Evolutionary conservation across 495 filamentous ascomycete genomes (phyloP).

Genomic region (Lophiotrema nucula): DNA sequence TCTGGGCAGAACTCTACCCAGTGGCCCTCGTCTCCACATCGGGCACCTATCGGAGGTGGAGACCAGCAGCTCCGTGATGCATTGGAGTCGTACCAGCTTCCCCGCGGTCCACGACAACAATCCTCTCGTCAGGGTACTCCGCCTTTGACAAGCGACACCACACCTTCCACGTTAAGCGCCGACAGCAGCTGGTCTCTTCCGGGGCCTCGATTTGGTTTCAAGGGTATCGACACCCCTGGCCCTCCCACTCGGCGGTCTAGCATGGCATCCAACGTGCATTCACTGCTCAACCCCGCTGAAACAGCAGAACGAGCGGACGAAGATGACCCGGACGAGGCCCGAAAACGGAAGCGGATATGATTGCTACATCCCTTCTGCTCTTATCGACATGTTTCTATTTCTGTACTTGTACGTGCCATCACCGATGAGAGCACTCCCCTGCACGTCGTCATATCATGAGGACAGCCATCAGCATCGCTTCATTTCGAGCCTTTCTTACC

Average conservation of each 20-base stretch:
- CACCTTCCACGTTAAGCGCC: slow-evolving; percentile 45
- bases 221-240: slow-evolving; percentile 40
- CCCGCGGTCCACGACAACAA: slow-evolving; percentile 55
- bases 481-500: background rate
- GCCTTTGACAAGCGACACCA: slow-evolving; percentile 33
- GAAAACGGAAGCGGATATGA: slow-evolving; percentile 42
- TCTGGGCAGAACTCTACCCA: slow-evolving; percentile 70
- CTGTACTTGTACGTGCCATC: slow-evolving; percentile 28
- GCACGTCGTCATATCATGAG: slow-evolving; percentile 5
- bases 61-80: slow-evolving; percentile 81
- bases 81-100: slow-evolving; percentile 77
- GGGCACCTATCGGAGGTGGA: slow-evolving; percentile 56
- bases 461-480: background rate
- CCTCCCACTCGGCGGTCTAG: slow-evolving; percentile 70
- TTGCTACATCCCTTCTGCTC: slow-evolving; percentile 3
- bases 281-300: slow-evolving; percentile 80
- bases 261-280: slow-evolving; percentile 76
- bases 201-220: slow-evolving; percentile 48
- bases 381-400: background rate
- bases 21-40: slow-evolving; percentile 84
- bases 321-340: slow-evolving; percentile 51
- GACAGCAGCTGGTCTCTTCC: slow-evolving; percentile 62
- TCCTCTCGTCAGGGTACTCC: slow-evolving; percentile 60
- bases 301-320: slow-evolving; percentile 71
- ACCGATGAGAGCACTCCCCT: background rate